Conservation (phyloP, 2,329 filamentous ascomycete genomes). For the Capronia coronata region DNA sequence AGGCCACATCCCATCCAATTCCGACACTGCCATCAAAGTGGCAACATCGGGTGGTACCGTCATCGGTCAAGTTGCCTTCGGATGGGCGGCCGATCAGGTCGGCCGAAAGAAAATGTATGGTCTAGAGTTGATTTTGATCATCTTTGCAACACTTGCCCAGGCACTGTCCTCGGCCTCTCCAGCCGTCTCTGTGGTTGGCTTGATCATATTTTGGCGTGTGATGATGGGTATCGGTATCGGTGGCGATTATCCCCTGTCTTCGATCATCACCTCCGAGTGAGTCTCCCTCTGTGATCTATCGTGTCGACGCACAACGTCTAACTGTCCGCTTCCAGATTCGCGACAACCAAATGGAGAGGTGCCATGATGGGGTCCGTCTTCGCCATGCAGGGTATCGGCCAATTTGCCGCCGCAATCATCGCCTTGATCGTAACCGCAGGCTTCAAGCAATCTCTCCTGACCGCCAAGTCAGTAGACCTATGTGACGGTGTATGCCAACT, state of each 20-base stretch:
- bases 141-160: constrained; percentile 69
- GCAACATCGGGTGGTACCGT: constrained; percentile 78
- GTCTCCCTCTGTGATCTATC: constrained; percentile 19
- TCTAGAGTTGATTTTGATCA: constrained; percentile 71
- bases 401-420: constrained; percentile 67
- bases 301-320: constrained; percentile 5
- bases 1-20: constrained; percentile 54
- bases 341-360: constrained; percentile 76
- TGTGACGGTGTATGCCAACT: constrained; percentile 60
- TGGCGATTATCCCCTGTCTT: constrained; percentile 75
- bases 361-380: constrained; percentile 85
- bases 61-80: constrained; percentile 73
- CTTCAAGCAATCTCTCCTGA: constrained; percentile 58
- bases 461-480: constrained; percentile 45
- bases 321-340: constrained; percentile 47
- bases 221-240: constrained; percentile 74
- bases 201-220: constrained; percentile 72
- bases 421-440: constrained; percentile 67
- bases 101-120: constrained; percentile 83
- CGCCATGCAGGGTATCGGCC: constrained; percentile 79
- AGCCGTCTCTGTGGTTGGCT: constrained; percentile 50
- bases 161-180: constrained; percentile 58
- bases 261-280: constrained; percentile 73
- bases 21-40: constrained; percentile 79
- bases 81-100: constrained; percentile 68